phyloP scores from a whole-genome alignment of 768 basidiomycete species.

The Gloeophyllum trabeum region DNA sequence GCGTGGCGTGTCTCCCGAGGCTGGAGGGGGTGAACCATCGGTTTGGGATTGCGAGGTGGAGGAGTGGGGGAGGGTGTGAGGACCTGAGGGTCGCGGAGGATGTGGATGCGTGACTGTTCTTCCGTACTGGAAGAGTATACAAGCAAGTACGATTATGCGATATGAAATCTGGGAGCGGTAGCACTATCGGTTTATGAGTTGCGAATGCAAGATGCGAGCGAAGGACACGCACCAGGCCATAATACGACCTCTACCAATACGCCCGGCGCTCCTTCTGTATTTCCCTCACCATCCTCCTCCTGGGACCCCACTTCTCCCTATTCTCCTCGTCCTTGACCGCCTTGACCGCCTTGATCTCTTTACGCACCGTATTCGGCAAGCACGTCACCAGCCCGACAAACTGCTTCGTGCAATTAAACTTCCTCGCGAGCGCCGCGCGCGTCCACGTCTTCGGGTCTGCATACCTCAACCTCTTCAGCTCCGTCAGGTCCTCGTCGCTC shows the following conservation, averaged over 20 bases:
- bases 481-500: conserved; percentile 38
- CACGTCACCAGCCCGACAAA: conserved; percentile 61
- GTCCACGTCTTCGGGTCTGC: conserved; percentile 50
- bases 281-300: conserved; percentile 47
- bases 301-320: conserved; percentile 61
- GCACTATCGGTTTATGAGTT: too few relatives aligned
- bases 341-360: conserved; percentile 26
- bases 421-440: conserved; percentile 55
- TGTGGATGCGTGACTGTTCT: neutral
- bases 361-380: conserved; percentile 39
- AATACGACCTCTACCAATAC: conserved; percentile 42
- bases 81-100: too few relatives aligned
- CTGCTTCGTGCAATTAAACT: conserved; percentile 61
- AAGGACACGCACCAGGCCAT: conserved; percentile 1
- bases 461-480: conserved; percentile 47
- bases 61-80: conserved; percentile 11
- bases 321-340: conserved; percentile 34
- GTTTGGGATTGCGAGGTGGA: conserved; percentile 68
- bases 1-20: conserved; percentile 61
- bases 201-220: too few relatives aligned
- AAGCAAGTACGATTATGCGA: too few relatives aligned
- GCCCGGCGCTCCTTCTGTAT: conserved; percentile 56
- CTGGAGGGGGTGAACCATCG: conserved; percentile 87
- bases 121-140: neutral
- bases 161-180: too few relatives aligned